Conservation (phyloP, 2,329 filamentous ascomycete genomes). For the Fusarium nurragi region DNA sequence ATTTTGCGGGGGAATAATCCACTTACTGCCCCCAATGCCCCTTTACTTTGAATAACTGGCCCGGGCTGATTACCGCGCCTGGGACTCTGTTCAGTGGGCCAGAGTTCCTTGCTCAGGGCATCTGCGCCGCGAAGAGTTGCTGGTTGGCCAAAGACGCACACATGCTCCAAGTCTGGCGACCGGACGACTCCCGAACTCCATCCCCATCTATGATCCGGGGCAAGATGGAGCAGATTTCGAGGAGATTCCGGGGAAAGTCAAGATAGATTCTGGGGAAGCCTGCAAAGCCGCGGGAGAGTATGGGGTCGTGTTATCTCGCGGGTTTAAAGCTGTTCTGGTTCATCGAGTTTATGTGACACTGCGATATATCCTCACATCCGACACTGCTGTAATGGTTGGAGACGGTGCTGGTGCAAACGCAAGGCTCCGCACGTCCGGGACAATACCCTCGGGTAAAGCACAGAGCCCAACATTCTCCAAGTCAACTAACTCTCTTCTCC, state of each 20-base stretch:
- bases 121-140: background rate
- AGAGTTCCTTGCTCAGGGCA: background rate
- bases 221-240: conserved; percentile 16
- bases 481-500: conserved; percentile 4
- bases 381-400: background rate
- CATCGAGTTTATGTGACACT: background rate
- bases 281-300: conserved; percentile 1
- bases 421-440: conserved; percentile 32
- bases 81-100: conserved; percentile 12
- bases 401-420: background rate
- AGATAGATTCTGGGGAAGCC: conserved; percentile 37
- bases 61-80: conserved; percentile 36
- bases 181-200: conserved; percentile 29
- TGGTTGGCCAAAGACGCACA: background rate
- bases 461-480: conserved; percentile 30
- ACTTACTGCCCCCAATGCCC: background rate
- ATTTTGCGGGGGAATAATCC: conserved; percentile 29
- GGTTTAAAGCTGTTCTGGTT: background rate
- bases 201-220: conserved; percentile 22
- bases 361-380: conserved; percentile 15
- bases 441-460: conserved; percentile 28
- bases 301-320: conserved; percentile 15
- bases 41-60: background rate
- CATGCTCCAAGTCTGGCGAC: conserved; percentile 28
- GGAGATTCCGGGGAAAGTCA: conserved; percentile 32